Evolutionary conservation across 2,329 filamentous ascomycete species (phyloP).

Genomic region (Fusarium buxicola): DNA sequence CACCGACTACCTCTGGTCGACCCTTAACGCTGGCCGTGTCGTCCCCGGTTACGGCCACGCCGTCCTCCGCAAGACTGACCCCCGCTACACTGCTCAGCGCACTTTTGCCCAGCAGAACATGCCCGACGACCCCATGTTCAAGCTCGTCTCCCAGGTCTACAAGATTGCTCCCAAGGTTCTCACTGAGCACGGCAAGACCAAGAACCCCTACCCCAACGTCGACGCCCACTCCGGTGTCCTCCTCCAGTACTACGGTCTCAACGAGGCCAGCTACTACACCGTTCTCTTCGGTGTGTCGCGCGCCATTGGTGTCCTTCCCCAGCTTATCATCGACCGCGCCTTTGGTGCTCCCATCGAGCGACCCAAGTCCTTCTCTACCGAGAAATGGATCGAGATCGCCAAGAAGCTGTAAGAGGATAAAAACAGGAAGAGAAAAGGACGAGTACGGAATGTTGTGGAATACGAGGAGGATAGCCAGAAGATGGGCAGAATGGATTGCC

Average conservation of each 20-base stretch:
- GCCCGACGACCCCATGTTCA: conserved; percentile 99
- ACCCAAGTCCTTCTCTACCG: conserved; percentile 98
- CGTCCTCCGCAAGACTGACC: conserved; percentile 99
- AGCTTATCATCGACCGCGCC: conserved; percentile 99
- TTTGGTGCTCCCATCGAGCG: conserved; percentile 97
- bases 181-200: conserved; percentile 99
- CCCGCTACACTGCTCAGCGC: conserved; percentile 98
- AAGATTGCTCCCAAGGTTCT: conserved; percentile 98
- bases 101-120: conserved; percentile 94
- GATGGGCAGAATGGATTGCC: conserved; percentile 40
- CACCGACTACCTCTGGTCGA: conserved; percentile 98
- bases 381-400: conserved; percentile 93
- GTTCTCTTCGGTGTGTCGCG: conserved; percentile 99
- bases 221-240: conserved; percentile 99
- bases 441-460: conserved; percentile 26
- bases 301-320: conserved; percentile 97
- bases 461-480: conserved; percentile 32
- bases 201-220: conserved; percentile 99
- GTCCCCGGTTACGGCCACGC: conserved; percentile 99
- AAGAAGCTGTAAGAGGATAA: conserved; percentile 80
- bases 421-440: conserved; percentile 28
- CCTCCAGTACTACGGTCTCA: conserved; percentile 99
- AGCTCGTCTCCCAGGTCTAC: conserved; percentile 99
- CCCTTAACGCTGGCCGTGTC: conserved; percentile 93
- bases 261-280: conserved; percentile 99